Evolutionary conservation across 345 rosid species (phyloP), one percentile per base, ranked within the genome.

Genomic region (Corchorus capsularis): DNA sequence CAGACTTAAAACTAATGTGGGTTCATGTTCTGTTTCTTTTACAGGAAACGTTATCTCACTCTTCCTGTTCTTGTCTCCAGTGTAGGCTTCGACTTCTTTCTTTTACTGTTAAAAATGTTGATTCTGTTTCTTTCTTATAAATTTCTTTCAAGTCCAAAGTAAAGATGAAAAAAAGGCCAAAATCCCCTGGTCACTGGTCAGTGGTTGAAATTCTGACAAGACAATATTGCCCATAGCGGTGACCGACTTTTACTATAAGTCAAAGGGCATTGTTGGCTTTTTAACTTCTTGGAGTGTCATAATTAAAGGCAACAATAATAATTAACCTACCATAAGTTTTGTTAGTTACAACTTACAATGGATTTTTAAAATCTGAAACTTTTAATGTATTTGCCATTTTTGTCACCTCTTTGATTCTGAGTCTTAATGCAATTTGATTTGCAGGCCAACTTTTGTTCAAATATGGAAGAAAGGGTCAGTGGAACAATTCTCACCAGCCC

Each of bases 31-130:
- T 75, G 52, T 1, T 69, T 34, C 43, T 20, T 80, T 83, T 83
- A 72, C 92, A 94, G 98, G 98, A 59, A 94, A 94, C 71, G 65
- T 79, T 72, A 91, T 93, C 82, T 82, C 98, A 4, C 83, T 93
- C 73, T 83, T 86, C 82, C 60, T 93, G 84, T 95, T 95, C 86
- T 74, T 93, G 69, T 95, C 98, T 17, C 99, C 99, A 2, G 82
- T 78, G 99, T 93, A 89, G 89, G 98, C 77, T 53, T 52, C 16
- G 32, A 14, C 46, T 61, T 57, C 2, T 0, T 43, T 55, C 52
- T 64, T 20, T 6, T 27, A 20, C 49, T 37, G 37, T 34, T 11
- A 50, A 7, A 43, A 7, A 43, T 32, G 5, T 7, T 17, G 20
- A 53, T 41, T 27, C 62, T 32, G 22, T 6, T 65, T 12, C 71